phyloP scores from a whole-genome alignment of 257 asterid genomes.

The Solanum peruvianum region DNA sequence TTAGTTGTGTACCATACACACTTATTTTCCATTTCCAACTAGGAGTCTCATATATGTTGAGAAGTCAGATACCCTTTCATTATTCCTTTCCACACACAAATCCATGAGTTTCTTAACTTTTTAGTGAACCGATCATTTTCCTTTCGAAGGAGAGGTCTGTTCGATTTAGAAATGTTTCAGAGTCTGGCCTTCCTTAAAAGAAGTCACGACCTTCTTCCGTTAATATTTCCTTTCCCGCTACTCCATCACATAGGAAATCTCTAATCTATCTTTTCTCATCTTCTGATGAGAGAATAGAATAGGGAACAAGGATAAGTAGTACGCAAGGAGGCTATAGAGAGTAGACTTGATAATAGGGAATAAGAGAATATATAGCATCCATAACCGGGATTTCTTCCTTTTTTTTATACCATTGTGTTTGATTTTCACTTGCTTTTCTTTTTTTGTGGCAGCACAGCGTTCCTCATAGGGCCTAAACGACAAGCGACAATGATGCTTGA shows the following conservation, averaged over 20 bases:
- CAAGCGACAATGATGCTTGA: conserved; percentile 97
- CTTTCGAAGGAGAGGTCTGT: neutral
- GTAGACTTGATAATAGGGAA: neutral
- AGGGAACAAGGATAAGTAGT: neutral
- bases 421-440: conserved; percentile 9
- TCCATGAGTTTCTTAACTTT: neutral
- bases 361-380: neutral
- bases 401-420: neutral
- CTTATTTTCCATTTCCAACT: neutral
- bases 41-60: neutral
- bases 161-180: neutral
- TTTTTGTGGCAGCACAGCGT: conserved; percentile 92
- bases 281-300: neutral
- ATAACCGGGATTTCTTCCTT: neutral
- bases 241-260: neutral
- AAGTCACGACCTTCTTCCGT: neutral
- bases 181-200: neutral
- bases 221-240: neutral
- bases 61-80: neutral
- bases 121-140: neutral
- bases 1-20: neutral
- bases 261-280: neutral
- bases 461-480: conserved; percentile 94
- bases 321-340: neutral
- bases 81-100: neutral